Evolutionary conservation across 139 green algal genomes (phyloP), one percentile per base, ranked within the genome.

Genomic region (Picochlorum sp.): DNA sequence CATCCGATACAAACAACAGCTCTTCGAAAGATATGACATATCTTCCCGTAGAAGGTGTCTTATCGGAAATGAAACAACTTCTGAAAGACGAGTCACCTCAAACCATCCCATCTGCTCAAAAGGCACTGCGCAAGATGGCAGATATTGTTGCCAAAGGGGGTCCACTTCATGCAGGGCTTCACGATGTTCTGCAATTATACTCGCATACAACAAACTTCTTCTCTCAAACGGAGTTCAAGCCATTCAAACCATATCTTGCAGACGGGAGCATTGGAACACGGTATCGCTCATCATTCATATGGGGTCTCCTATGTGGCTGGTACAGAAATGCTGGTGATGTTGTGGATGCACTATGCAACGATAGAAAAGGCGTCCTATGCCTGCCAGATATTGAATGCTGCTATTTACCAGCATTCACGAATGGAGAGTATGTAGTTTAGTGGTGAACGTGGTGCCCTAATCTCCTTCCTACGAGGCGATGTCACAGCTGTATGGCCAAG

Each of bases 101-200:
- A 6, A 59, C n/a, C 23, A 23, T 34, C n/a, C 7, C 13, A 32
- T 20, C 51, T 20, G 51, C 51, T 21, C 21, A 23, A 59, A 59
- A 30, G 15, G 51, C n/a, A 28, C 13, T 59, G 51, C 9, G 20
- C 13, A 30, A 34, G 20, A 34, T 59, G 13, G 51, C 51, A 30
- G 51, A 30, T 7, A 15, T 59, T 34, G 21, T 59, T 59, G 21
- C 23, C 11, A 9, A 34, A 30, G 60, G 45, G n/a, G 68, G 60
- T 20, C 18, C 52, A 13, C 26, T 37, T 16, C 68, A 74, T 21
- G 58, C 58, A 15, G 68, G 30, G 4, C 45, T 74, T 49, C 34
- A 70, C 32, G 68, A 74, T 41, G 45, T 64, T n/a, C 49, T 74
- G 34, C 20, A 61, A 23, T 28, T 74, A n/a, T 69, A 74, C 24